These are phyloP conservation scores for Pichia ethanolica DNA, from an alignment of 805 yeast species.

Conservation along the genomic window DNA sequence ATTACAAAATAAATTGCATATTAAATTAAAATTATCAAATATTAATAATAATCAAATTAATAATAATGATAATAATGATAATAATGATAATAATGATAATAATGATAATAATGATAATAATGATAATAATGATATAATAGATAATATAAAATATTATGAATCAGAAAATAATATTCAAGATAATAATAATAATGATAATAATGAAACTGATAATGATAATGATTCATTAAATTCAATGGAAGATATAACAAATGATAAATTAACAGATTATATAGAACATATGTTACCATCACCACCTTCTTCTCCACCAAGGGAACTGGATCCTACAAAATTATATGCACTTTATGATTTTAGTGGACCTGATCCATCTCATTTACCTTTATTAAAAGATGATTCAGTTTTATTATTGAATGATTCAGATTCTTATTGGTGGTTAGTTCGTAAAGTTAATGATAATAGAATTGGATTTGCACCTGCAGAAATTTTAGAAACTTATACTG, in stretches of 20 bases:
- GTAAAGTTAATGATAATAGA: conserved; percentile 30
- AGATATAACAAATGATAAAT: conserved; percentile 20
- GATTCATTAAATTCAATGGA: conserved; percentile 15
- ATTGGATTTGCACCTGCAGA: conserved; percentile 98
- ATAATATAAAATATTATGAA: background rate
- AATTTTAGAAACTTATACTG: conserved; percentile 83
- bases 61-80: background rate
- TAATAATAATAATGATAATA: background rate
- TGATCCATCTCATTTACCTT: conserved; percentile 83
- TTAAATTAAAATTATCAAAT: conserved; percentile 1
- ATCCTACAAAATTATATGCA: conserved; percentile 80
- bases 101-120: background rate
- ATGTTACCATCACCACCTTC: conserved; percentile 59
- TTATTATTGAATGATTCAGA: conserved; percentile 79
- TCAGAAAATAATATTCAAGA: background rate
- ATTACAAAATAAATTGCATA: conserved; percentile 7
- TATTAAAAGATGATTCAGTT: conserved; percentile 76
- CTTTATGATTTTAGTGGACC: conserved; percentile 85
- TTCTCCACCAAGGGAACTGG: conserved; percentile 73
- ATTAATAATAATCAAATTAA: background rate
- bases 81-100: background rate
- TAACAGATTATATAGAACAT: conserved; percentile 36
- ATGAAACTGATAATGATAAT: conserved; percentile 5
- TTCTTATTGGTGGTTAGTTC: conserved; percentile 94
- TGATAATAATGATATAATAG: background rate